These are phyloP conservation scores for Mycena floridula DNA, from an alignment of 768 basidiomycete species.

Conservation along the genomic window DNA sequence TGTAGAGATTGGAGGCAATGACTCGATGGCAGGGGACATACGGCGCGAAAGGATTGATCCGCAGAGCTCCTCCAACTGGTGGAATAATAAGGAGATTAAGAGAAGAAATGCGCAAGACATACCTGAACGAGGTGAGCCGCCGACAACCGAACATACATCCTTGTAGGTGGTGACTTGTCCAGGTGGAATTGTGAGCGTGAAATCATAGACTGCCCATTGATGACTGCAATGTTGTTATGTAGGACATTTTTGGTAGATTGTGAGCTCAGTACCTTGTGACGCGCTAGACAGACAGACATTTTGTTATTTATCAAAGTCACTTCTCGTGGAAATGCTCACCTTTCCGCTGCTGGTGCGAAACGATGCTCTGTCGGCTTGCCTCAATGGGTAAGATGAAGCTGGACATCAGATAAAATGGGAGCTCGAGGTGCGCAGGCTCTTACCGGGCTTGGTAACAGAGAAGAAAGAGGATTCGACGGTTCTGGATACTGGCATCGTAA, in stretches of 20 bases:
- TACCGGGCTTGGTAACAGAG: no score
- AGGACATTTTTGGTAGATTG: no score
- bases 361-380: slow-evolving; percentile 8
- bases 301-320: neutral
- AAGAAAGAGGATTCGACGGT: no score
- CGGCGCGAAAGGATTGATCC: slow-evolving; percentile 63
- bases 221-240: no score
- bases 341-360: slow-evolving; percentile 23
- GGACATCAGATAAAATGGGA: no score
- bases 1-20: slow-evolving; percentile 50
- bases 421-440: no score
- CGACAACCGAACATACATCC: slow-evolving; percentile 40
- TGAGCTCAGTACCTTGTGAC: no score
- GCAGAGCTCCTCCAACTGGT: slow-evolving; percentile 58
- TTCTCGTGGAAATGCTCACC: slow-evolving; percentile 8
- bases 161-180: slow-evolving; percentile 57
- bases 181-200: slow-evolving; percentile 36
- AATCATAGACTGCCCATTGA: slow-evolving; percentile 61
- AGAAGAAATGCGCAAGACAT: slow-evolving; percentile 10
- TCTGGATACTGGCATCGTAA: no score
- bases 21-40: slow-evolving; percentile 67
- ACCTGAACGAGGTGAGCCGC: slow-evolving; percentile 64
- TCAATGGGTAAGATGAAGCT: slow-evolving; percentile 15
- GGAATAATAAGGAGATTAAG: neutral
- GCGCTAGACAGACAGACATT: slow-evolving; percentile 28